Percentiles rank a stretch among this genome's conserved stretches.
phyloP scores from a whole-genome alignment of 2,329 filamentous ascomycete species.

The Hypocrella siamensis region DNA sequence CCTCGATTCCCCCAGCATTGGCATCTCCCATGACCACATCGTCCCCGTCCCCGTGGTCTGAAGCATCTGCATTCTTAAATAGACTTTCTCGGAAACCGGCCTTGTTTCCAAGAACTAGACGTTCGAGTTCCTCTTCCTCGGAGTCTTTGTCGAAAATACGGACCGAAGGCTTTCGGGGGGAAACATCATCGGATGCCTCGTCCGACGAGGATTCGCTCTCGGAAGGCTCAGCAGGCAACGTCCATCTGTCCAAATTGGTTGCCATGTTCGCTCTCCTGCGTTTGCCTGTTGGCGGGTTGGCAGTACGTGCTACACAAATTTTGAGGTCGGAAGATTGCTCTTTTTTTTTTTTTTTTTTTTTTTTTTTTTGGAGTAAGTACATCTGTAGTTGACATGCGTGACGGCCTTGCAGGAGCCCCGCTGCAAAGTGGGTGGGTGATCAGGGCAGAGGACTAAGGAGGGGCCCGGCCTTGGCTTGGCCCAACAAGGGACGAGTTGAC shows the following conservation, averaged over 20 bases:
- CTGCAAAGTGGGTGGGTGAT: no score
- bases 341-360: no score
- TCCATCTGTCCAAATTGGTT: not conserved
- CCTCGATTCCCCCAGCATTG: constrained; percentile 38
- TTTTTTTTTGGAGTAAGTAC: no score
- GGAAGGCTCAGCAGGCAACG: constrained; percentile 5
- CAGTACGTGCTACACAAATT: no score
- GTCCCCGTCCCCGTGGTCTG: constrained; percentile 24
- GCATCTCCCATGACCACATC: constrained; percentile 22
- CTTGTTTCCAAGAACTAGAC: constrained; percentile 75
- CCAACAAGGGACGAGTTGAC: no score
- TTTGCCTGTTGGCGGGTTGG: no score
- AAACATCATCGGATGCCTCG: constrained; percentile 12
- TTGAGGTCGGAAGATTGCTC: no score
- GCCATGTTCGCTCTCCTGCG: no score
- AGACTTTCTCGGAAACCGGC: constrained; percentile 67
- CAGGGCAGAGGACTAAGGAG: no score
- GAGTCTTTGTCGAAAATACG: constrained; percentile 52
- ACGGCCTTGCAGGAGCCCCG: no score
- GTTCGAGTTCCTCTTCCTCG: constrained; percentile 73
- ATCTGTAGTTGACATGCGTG: no score
- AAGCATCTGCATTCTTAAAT: constrained; percentile 23
- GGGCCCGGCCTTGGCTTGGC: no score
- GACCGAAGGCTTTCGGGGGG: constrained; percentile 12
- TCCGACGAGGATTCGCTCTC: constrained; percentile 14